phyloP scores from a whole-genome alignment of 139 green algal species.

The Raphidocelis subcapitata region DNA sequence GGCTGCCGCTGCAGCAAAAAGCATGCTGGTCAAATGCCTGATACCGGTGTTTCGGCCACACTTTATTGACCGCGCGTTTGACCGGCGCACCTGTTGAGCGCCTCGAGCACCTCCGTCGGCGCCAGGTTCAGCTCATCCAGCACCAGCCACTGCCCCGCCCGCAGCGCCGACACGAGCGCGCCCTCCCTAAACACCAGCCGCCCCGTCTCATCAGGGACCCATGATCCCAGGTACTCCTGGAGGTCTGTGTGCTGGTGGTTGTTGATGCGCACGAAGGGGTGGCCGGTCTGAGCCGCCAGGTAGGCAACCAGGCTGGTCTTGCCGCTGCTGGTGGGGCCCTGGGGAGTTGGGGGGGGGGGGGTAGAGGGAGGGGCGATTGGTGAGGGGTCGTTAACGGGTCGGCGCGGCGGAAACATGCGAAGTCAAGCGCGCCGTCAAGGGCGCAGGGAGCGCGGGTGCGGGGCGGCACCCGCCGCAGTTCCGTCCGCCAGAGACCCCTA shows the following conservation, averaged over 20 bases:
- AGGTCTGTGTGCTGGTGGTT: conserved; percentile 99
- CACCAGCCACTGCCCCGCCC: conserved; percentile 93
- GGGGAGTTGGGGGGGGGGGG: conserved; percentile 17
- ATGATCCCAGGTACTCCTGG: conserved; percentile 95
- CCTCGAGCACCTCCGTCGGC: conserved; percentile 93
- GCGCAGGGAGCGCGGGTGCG: too few species aligned
- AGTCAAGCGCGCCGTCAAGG: too few species aligned
- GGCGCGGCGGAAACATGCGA: too few species aligned
- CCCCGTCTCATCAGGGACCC: conserved; percentile 40
- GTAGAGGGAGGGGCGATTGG: neutral
- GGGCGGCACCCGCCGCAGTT: too few species aligned
- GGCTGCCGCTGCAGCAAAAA: too few species aligned
- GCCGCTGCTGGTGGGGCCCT: conserved; percentile 95
- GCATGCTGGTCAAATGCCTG: too few species aligned
- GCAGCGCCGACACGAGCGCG: conserved; percentile 88
- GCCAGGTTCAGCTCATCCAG: conserved; percentile 99
- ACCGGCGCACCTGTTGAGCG: conserved; percentile 84
- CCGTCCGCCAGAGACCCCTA: too few species aligned
- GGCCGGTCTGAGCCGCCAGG: conserved; percentile 89
- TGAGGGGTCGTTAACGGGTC: conserved; percentile 23
- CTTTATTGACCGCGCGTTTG: too few species aligned
- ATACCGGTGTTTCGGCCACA: too few species aligned
- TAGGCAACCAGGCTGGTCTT: conserved; percentile 97
- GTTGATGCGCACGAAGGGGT: conserved; percentile 97
- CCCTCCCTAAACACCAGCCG: conserved; percentile 91